Base-by-base conservation (phyloP, 2,329 filamentous ascomycete species). In the Aphanocladium album region DNA sequence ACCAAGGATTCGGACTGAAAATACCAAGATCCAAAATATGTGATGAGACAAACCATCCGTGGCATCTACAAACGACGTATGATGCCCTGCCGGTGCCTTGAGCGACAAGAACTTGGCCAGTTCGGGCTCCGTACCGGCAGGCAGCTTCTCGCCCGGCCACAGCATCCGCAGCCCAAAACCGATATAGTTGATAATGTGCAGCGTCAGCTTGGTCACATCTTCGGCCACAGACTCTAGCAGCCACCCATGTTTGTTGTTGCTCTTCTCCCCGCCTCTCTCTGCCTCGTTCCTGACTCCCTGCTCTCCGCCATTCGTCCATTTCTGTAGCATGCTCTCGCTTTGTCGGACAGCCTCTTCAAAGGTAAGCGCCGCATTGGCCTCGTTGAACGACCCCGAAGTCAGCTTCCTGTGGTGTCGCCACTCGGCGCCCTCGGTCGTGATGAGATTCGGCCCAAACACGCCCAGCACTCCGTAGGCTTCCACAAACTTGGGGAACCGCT, bases 341-440 rank as follows among this genome's bases (percentile, higher is more conserved):
- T 93, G 89, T 11, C 68, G 65, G 23, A 89, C 76, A 1, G 82
- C 80, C 69, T 90, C 86, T 9, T 74, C 75, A 72, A 87, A 90
- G 1, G 89, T 85, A 27, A 89, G 71, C 16, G 80, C 78, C 60
- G 90, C 87, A 71, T 91, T 93, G 74, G 82, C 86, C 75, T 93
- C 90, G 61, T 88, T 90, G 72, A 93, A 93, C 4, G 84, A 84
- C 0, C 89, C 85, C 30, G 86, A 83, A 0, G 86, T 88, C 47
- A 87, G 81, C 73, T 89, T 91, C 63, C 89, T 83, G 71, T 93
- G 89, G 73, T 83, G 80, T 35, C 86, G 85, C 90, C 89, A 93
- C 30, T 82, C 73, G 1, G 77, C 70, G 1, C 89, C 89, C 71
- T 93, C 89, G 2, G 87, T 85, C 0, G 84, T 85, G 23, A 93